Evolutionary conservation across 495 filamentous ascomycete species (phyloP), one percentile per base, ranked within the genome.

Genomic region (Thozetella sp.): DNA sequence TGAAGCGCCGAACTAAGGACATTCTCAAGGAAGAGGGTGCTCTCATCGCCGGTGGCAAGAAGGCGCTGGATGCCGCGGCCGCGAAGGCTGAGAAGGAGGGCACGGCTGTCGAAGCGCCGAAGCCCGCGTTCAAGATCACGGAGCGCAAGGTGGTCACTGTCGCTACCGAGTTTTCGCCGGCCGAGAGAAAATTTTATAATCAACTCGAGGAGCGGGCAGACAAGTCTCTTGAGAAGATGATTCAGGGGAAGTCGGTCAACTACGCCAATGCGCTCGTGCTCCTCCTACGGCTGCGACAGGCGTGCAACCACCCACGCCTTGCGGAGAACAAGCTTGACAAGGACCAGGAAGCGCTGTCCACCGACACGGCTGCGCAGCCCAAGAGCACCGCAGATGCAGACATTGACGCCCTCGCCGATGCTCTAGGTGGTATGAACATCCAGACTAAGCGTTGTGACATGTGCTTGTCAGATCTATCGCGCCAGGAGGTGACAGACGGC

Each of bases 1-100:
- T 98, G 96, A 93, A 98, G 75, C 88, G 95, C 12, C 87, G 95
- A 27, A 97, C 93, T 20, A 99, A 99, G 74, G 95, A 97, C 54
- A 89, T 98, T 13, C 74, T 99, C 53, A 97, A 93, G 71, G 80
- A 91, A 59, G 92, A 89, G 26, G 88, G 90, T 43, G 89, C 89
- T 10, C 76, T 91, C 10, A 90, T 90, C 55, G 82, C 87, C 25
- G 92, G 90, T 19, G 84, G 84, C 6, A 88, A 88, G 67, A 66
- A 76, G 51, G 67, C 73, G 1, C 69, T 70, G 45, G 74, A 73
- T 12, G 76, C 81, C 62, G 75, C 71, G 53, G 75, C 63, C 6
- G 72, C 72, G 10, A 76, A 78, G 54, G 80, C 76, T 10, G 79
- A 80, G 25, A 72, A 80, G 54, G 68, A 77, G 27, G 83, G 80